Evolutionary conservation across 1,284 basidiomycete species (phyloP), one percentile per base, ranked within the genome.

Genomic region (Sphagnurus paluster): DNA sequence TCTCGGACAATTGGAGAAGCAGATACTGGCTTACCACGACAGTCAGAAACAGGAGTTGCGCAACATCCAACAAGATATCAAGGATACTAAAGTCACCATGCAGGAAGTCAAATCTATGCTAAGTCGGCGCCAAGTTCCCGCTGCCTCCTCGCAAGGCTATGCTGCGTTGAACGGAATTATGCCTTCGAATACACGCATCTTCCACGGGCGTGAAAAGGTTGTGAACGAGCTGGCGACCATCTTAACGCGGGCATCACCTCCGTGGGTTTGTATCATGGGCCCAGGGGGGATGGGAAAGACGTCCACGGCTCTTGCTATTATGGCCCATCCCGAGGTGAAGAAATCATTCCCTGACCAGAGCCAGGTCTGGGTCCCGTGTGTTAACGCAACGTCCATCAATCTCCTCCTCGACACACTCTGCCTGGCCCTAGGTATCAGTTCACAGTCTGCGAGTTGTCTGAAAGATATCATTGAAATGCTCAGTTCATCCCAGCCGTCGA

Each of bases 241-340:
- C 11, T 34, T 14, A 34, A 14, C 7, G 11, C 7, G 14, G 9
- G 2, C 11, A n/a, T n/a, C n/a, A n/a, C n/a, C 19, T 28, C 14
- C 16, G 5, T 25, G 34, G 2, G 11, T 67, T 3, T 62, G 59
- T 14, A 55, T 70, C 21, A 50, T 63, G 11, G 69, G 69, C 1
- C 53, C 62, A 1, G 66, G 68, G 1, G 67, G 69, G 1, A 70
- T 68, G 41, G 69, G 69, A 0, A 71, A 71, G 43, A 71, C 69
- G 1, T 58, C 64, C 0, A 44, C 62, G 4, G 62, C 67, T 0
- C 54, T 59, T 0, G 55, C 60, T 5, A 58, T 62, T 1, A 55
- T 69, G 29, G 48, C 63, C 4, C 39, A 64, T 21, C 36, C 48
- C 1, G 25, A 33, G 3, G 43, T 64, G 1, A 21, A 24, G 0